A percentile compares a stretch with the other conserved stretches of the same genome.
These are phyloP conservation scores for Pythium dissimile DNA, from an alignment of 352 stramenopile genomes.

Conservation along the genomic window DNA sequence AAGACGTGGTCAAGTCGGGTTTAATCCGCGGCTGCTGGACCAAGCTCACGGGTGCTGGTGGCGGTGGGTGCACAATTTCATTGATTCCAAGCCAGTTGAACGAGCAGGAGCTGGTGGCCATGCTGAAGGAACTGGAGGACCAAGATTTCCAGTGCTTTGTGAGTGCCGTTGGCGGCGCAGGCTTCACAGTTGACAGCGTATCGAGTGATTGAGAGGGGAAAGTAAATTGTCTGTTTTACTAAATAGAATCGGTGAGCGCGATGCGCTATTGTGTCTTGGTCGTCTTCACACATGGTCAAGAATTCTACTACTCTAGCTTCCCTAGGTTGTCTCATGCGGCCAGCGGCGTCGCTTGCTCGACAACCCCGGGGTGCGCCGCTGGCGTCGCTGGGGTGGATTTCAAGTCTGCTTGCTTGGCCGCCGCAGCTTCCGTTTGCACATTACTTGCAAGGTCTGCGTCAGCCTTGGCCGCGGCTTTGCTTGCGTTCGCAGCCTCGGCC, in stretches of 20 bases:
- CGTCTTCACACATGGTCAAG: background rate
- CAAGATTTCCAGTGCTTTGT: constrained; percentile 22
- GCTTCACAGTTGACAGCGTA: constrained; percentile 14
- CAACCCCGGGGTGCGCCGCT: background rate
- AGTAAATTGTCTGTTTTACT: too few relatives aligned
- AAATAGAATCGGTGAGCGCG: too few relatives aligned
- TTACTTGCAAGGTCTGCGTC: background rate
- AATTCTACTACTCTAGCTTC: background rate
- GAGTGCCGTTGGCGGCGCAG: constrained; percentile 19
- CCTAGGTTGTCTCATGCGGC: background rate
- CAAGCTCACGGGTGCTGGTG: constrained; percentile 91
- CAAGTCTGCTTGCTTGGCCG: background rate
- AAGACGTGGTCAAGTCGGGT: constrained; percentile 67
- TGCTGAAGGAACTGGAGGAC: constrained; percentile 45
- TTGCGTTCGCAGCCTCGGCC: background rate
- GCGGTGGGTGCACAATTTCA: constrained; percentile 86
- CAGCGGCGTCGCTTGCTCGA: background rate
- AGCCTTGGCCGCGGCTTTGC: background rate
- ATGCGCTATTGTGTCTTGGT: background rate
- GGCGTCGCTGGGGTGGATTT: background rate
- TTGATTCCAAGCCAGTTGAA: constrained; percentile 53
- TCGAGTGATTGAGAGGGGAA: too few relatives aligned
- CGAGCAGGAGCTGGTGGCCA: constrained; percentile 31
- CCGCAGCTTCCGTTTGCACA: background rate
- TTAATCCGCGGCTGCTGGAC: constrained; percentile 48